Base-by-base conservation (phyloP, 164 flowering plant species). In the Cinnamomum micranthum region DNA sequence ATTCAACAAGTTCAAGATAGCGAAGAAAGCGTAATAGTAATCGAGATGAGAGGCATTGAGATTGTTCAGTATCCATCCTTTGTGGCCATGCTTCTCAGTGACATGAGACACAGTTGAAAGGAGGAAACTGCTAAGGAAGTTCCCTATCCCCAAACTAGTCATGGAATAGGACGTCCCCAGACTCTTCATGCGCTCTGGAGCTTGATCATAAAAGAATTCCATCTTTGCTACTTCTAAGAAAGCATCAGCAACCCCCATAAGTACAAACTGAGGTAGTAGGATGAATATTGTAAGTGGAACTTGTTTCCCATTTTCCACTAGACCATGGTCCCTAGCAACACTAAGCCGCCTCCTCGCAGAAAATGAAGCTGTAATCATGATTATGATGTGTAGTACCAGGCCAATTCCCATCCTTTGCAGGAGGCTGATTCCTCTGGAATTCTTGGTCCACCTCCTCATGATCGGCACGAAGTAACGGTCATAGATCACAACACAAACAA, bases 381-480 rank as follows among this genome's bases (percentile, higher is more conserved):
- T 74, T 12, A 79, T 5, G 13, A 87, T 31, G 3, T 88, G 85
- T 64, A 90, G 77, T 1, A 80, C 41, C 80, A 88, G 77, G 0
- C 94, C 94, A 67, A 85, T 78, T 4, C 92, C 92, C 35, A 88
- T 84, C 50, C 94, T 82, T 72, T 87, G 90, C 11, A 90, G 88
- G 64, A 90, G 84, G 23, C 77, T 82, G 75, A 90, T 79, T 55
- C 92, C 94, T 55, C 94, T 69, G 24, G 87, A 86, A 65, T 84
- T 84, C 60, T 86, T 85, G 0, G 86, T 85, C 71, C 73, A 64
- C 23, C 73, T 73, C 69, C 88, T 52, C 60, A 84, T 69, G 20
- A 78, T 1, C 1, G 84, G 85, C 9, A 86, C 89, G 41, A 88
- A 83, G 77, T 80, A 50, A 6, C 84, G 86, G 50, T 88, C 94